These are phyloP conservation scores for Lentinula raphanica DNA, from an alignment of 768 basidiomycete genomes.

Conservation along the genomic window DNA sequence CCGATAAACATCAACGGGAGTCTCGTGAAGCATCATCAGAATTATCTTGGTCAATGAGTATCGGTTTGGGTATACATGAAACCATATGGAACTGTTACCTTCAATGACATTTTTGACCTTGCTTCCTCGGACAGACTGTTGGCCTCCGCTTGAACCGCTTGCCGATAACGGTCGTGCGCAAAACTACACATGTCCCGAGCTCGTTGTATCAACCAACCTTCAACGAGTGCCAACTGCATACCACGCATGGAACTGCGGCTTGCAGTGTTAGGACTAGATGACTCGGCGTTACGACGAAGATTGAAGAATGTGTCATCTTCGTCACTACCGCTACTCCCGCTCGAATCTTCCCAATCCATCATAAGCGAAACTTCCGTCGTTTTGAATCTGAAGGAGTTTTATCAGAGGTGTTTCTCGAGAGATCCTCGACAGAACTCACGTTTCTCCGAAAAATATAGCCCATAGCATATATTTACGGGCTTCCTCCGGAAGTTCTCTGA, in stretches of 20 bases:
- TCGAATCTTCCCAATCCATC: conserved; percentile 70
- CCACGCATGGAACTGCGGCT: conserved; percentile 60
- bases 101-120: conserved; percentile 64
- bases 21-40: conserved; percentile 64
- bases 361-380: conserved; percentile 67
- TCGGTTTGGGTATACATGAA: conserved; percentile 2
- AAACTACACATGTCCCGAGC: conserved; percentile 76
- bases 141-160: conserved; percentile 62
- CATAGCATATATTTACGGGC: conserved; percentile 63
- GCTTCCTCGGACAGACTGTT: conserved; percentile 41
- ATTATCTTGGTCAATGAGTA: conserved; percentile 43
- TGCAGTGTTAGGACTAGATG: conserved; percentile 33
- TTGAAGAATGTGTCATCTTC: conserved; percentile 52
- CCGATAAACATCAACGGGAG: conserved; percentile 57
- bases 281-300: conserved; percentile 45
- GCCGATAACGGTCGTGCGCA: conserved; percentile 69
- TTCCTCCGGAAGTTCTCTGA: conserved; percentile 58
- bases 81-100: conserved; percentile 34
- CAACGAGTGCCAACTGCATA: conserved; percentile 58
- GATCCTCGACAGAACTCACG: conserved; percentile 34
- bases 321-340: conserved; percentile 43
- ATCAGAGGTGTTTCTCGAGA: not conserved
- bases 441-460: conserved; percentile 71
- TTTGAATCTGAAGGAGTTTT: conserved; percentile 46
- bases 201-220: conserved; percentile 70